Evolutionary conservation across 169 alveolate genomes (phyloP), one percentile per base, ranked within the genome.

Genomic region (Cryptosporidium sp.): DNA sequence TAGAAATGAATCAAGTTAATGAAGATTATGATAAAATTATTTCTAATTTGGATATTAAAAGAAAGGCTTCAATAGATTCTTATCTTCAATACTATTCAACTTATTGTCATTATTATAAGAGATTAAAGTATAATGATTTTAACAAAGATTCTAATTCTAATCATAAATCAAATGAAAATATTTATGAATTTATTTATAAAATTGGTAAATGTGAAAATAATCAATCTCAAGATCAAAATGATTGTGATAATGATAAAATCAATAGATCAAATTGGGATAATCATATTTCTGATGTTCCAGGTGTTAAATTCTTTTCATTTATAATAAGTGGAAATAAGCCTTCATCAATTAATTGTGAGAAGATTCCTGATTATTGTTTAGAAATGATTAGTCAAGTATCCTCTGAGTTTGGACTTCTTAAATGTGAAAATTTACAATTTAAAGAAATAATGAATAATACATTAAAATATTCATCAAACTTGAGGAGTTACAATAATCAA

Each of bases 41-140:
- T 7, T 39, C 69, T 14, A 31, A 5, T 9, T 37, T 65, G 37
- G 65, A 65, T 33, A 62, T 42, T 42, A 80, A 62, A 31, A 80
- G 42, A 51, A 45, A 48, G 42, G 0, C 31, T 23, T 16, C 70
- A 26, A 61, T 60, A 56, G 75, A 60, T 65, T 60, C 56, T 31
- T 80, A 80, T 18, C 42, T 65, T 6, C 89, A 80, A 44, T 80
- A 45, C 29, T 80, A 80, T 44, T 80, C 89, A 62, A 62, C 62
- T n/a, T 80, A 60, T 51, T 80, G 53, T 65, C 75, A 44, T 14
- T 80, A 80, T 12, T 8, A 61, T 31, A 80, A 60, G 18, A 80
- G 89, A 44, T 6, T 9, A 14, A 37, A 21, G 14, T n/a, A 18
- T 8, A 80, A 48, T 9, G 44, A 56, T 12, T 14, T 16, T 16